Evolutionary conservation across 2,329 filamentous ascomycete genomes (phyloP).

Genomic region (Colletotrichum zoysiae): DNA sequence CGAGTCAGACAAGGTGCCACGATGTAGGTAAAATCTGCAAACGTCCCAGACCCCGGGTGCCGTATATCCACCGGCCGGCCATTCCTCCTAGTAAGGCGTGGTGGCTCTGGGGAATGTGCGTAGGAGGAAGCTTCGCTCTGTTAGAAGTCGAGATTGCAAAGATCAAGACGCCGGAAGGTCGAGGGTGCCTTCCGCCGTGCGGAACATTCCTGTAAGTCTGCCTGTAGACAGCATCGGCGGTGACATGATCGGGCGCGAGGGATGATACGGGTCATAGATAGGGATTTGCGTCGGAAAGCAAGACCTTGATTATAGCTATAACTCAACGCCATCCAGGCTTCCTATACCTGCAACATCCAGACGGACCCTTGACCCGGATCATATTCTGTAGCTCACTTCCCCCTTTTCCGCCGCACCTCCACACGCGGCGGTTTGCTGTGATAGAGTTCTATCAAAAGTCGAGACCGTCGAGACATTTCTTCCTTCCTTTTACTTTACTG

Average conservation of each 20-base stretch:
- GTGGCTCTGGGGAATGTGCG: neutral
- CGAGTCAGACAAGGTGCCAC: neutral
- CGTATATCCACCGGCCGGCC: no score
- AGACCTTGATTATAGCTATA: constrained; percentile 27
- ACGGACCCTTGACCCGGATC: neutral
- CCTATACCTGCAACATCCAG: neutral
- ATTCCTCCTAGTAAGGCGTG: neutral
- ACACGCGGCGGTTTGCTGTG: neutral
- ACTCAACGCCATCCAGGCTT: constrained; percentile 28
- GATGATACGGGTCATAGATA: no score
- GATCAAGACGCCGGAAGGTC: neutral
- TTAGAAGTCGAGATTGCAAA: neutral
- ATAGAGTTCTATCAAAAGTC: no score
- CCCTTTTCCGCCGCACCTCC: neutral
- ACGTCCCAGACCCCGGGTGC: neutral
- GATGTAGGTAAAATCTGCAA: neutral
- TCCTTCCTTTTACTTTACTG: constrained; percentile 52
- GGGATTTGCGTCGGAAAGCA: neutral
- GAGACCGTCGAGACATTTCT: neutral
- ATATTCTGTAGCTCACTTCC: neutral
- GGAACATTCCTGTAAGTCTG: neutral
- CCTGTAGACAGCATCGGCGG: neutral
- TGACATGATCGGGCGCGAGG: neutral
- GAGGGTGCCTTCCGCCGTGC: no score
- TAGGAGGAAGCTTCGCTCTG: neutral